Percentiles rank a stretch among this genome's conserved stretches.
Conservation (phyloP, 148 eudicot species). For the Fagopyrum tataricum region DNA sequence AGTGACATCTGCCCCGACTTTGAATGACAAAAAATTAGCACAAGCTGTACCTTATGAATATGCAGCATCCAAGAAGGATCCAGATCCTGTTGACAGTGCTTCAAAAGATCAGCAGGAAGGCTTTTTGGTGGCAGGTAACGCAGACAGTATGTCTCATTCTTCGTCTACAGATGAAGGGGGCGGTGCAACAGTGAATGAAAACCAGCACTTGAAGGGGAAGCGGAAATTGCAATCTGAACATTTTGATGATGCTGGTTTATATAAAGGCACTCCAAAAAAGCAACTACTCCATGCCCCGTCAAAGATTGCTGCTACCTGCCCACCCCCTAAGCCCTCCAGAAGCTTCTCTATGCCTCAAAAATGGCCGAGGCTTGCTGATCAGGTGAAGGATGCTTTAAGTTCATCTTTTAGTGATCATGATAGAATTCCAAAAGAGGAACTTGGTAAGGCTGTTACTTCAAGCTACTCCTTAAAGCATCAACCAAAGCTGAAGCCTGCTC, state of each 20-base stretch:
- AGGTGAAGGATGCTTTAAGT: conserved; percentile 13
- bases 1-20: background rate
- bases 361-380: conserved; percentile 14
- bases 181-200: conserved; percentile 9
- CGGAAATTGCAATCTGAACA: conserved; percentile 14
- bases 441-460: conserved; percentile 17
- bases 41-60: background rate
- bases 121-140: background rate
- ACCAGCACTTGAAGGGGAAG: conserved; percentile 15
- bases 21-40: background rate
- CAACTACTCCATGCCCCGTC: background rate
- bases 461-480: conserved; percentile 15
- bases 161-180: conserved; percentile 7
- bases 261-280: conserved; percentile 14
- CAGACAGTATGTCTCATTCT: background rate
- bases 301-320: background rate
- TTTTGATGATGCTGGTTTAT: conserved; percentile 12
- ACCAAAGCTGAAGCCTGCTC: background rate
- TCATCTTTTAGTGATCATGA: conserved; percentile 21
- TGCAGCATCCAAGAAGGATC: conserved; percentile 15
- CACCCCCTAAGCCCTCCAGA: background rate
- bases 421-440: conserved; percentile 31
- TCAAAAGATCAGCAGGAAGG: conserved; percentile 17
- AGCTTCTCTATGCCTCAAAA: background rate
- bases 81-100: conserved; percentile 14